A percentile compares a stretch with the other conserved stretches of the same genome.
Evolutionary conservation across 2,329 filamentous ascomycete genomes (phyloP).

Genomic region (Aspergillus transmontanensis): DNA sequence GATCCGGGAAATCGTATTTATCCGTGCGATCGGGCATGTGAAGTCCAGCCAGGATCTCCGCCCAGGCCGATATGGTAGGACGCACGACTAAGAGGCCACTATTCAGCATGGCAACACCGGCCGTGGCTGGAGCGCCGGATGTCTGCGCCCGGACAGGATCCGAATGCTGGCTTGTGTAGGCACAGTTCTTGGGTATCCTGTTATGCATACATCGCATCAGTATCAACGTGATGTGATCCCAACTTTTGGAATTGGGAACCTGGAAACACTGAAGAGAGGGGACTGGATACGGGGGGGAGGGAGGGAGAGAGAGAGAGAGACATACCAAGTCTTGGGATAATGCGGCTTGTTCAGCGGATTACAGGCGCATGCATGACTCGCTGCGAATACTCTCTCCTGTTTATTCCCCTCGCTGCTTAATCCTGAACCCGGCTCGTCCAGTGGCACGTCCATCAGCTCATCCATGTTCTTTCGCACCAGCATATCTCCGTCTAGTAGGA

Average conservation of each 20-base stretch:
- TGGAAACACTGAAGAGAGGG: not conserved
- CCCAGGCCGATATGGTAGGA: slow-evolving; percentile 56
- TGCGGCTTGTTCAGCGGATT: slow-evolving; percentile 25
- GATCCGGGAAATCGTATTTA: slow-evolving; percentile 62
- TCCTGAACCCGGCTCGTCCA: slow-evolving; percentile 54
- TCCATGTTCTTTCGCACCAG: slow-evolving; percentile 83
- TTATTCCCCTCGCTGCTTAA: slow-evolving; percentile 46
- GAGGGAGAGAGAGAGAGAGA: slow-evolving; percentile 55
- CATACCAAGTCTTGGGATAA: slow-evolving; percentile 41
- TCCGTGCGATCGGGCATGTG: slow-evolving; percentile 19
- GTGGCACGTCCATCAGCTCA: slow-evolving; percentile 80
- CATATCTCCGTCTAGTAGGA: slow-evolving; percentile 90
- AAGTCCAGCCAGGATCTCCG: slow-evolving; percentile 54
- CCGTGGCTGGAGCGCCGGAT: slow-evolving; percentile 51
- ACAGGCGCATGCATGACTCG: slow-evolving; percentile 24
- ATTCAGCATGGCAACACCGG: slow-evolving; percentile 61
- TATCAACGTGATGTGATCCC: not conserved
- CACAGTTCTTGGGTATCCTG: slow-evolving; percentile 59
- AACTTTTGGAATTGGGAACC: not conserved
- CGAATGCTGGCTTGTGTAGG: slow-evolving; percentile 62
- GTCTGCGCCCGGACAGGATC: slow-evolving; percentile 26
- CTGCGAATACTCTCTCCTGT: slow-evolving; percentile 63
- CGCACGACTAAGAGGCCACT: slow-evolving; percentile 65
- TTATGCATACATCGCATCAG: slow-evolving; percentile 17
- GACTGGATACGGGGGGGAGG: not conserved